Base-by-base conservation (phyloP, 139 green algal species). In the Zygnema circumcarinatum region DNA sequence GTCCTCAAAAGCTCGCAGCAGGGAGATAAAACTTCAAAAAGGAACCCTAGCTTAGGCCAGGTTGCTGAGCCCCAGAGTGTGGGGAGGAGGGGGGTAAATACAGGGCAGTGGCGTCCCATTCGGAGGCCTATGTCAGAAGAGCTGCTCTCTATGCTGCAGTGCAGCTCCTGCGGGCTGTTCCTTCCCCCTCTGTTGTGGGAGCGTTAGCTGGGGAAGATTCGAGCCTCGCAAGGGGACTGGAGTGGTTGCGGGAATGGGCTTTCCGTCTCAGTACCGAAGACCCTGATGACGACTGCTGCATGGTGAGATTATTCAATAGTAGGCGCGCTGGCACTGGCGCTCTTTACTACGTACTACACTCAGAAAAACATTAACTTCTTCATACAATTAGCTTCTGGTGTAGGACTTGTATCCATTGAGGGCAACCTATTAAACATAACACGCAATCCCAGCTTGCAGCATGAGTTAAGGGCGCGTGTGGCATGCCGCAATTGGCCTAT, bases 81-180 rank as follows among this genome's bases (percentile, higher is more conserved):
- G 69, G 11, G 16, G 69, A 29, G 3, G 35, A 29, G 69, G 69
- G 35, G 36, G 11, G 16, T 36, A 42, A 25, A 29, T 78, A 25
- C 69, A 78, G 69, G 69, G 11, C 35, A 40, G 69, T 78, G 69
- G 35, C 7, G 11, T 25, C 35, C 16, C 69, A 78, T 42, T 41
- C 35, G 35, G 69, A 78, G 69, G 69, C 36, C 3, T 78, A 36
- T 42, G 69, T 78, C 7, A 78, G 69, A 11, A 78, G 69, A 78
- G 35, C 69, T 16, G 7, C 69, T 78, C 35, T 42, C 36, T 78
- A 36, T 78, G 69, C 69, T 16, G 7, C 69, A 25, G 16, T 62
- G 47, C 7, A 7, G 16, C 7, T 62, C 47, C 7, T 62, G 47
- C 7, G 16, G 16, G 7, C 47, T 62, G 7, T 62, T 16, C 47